Evolutionary conservation across 805 yeast genomes (phyloP), one percentile per base, ranked within the genome.

Genomic region (Saccharomycopsis microspora): DNA sequence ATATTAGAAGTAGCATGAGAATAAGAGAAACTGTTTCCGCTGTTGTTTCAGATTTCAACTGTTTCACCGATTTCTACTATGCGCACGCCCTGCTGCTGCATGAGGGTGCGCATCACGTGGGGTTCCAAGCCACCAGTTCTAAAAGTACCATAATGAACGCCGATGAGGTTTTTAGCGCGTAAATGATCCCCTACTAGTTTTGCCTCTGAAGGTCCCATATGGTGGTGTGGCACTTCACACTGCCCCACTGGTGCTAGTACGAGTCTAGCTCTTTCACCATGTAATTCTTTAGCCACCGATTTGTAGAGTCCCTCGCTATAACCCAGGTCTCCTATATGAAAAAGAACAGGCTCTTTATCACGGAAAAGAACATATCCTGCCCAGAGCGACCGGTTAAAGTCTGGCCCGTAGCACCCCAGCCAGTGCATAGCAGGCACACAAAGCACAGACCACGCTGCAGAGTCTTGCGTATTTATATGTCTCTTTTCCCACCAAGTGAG

Each of bases 141-240:
- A 64, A 88, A 90, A 0, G 97, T 90, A 0, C 97, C 97, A 95
- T 96, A 90, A 63, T 90, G 97, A 33, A 90, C 87, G 1, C 97
- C 97, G 45, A 83, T 75, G 64, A 85, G 75, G 52, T 72, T 75
- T 48, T 71, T 62, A 2, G 85, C 78, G 4, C 72, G 65, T 49
- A 87, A 57, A 53, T 82, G 85, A 10, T 71, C 58, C 73, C 80
- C 79, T 3, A 88, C 80, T 51, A 76, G 68, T 3, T 85, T 53
- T 7, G 89, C 79, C 57, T 90, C 97, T 37, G 65, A 70, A 0
- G 97, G 97, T 44, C 80, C 78, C 43, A 82, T 84, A 60, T 90
- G 97, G 56, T 96, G 75, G 28, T 9, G 29, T 29, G 44, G 31
- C 3, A 96, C 90, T 49, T 75, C 75, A 58, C 90, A 90, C 51